Evolutionary conservation across 169 alveolate species (phyloP).

Genomic region (Perkinsus olseni): DNA sequence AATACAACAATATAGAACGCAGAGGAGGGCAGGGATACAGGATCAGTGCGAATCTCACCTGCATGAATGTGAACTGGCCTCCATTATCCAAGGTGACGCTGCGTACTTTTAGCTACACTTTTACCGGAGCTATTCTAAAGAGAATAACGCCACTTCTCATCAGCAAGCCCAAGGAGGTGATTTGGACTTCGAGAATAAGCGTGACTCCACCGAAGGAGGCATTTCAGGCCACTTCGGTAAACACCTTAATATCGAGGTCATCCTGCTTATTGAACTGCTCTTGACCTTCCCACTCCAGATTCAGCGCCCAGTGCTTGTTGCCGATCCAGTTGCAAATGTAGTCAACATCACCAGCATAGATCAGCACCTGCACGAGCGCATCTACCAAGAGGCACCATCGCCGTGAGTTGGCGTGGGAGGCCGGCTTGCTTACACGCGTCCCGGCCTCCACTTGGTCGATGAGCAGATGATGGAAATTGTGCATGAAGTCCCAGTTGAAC

Average conservation of each 20-base stretch:
- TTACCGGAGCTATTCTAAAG: neutral
- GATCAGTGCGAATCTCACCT: constrained; percentile 11
- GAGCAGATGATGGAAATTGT: constrained; percentile 36
- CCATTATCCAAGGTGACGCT: neutral
- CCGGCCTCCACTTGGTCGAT: neutral
- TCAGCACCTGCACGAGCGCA: constrained; percentile 35
- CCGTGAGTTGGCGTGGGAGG: neutral
- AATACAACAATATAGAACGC: neutral
- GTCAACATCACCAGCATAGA: constrained; percentile 56
- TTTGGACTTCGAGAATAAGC: too few species aligned
- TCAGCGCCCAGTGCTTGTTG: constrained; percentile 31
- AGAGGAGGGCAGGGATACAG: neutral
- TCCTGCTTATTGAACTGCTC: constrained; percentile 13
- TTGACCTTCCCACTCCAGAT: constrained; percentile 28
- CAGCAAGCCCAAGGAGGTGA: too few species aligned
- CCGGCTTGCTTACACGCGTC: neutral
- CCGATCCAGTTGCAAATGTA: constrained; percentile 62
- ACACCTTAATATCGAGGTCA: neutral
- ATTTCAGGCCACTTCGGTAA: neutral
- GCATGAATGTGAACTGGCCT: constrained; percentile 28
- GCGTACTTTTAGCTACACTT: constrained; percentile 18
- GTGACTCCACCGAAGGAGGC: too few species aligned
- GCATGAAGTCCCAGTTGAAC: constrained; percentile 48
- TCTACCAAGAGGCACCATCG: constrained; percentile 32
- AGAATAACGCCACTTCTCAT: neutral